A percentile compares a stretch with the other conserved stretches of the same genome.
phyloP scores from a whole-genome alignment of 306 rosid genomes.

The Castanea crenata region DNA sequence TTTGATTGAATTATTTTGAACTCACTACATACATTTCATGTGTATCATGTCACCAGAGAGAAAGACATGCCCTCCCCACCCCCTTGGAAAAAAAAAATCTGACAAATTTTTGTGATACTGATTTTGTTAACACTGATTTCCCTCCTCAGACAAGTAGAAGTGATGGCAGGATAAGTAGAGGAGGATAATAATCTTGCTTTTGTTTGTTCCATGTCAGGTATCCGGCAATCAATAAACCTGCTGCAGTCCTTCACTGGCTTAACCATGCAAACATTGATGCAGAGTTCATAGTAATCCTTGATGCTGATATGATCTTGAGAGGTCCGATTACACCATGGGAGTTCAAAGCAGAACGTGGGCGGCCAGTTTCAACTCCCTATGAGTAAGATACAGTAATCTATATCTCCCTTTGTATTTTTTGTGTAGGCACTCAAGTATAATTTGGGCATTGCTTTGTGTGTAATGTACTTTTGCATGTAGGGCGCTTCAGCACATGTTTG shows the following conservation, averaged over 20 bases:
- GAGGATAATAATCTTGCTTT: not conserved
- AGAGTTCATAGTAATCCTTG: constrained; percentile 93
- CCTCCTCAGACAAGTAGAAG: not conserved
- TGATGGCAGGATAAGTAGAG: not conserved
- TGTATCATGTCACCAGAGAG: not conserved
- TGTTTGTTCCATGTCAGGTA: constrained; percentile 59
- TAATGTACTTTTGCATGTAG: constrained; percentile 1
- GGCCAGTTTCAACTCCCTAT: constrained; percentile 95
- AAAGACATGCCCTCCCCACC: not conserved
- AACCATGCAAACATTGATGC: constrained; percentile 83
- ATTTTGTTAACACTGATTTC: not conserved
- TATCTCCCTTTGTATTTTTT: not conserved
- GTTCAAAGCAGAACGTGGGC: constrained; percentile 87
- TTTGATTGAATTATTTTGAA: not conserved
- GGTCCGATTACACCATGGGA: constrained; percentile 99
- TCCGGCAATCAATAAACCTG: constrained; percentile 98
- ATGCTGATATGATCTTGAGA: constrained; percentile 97
- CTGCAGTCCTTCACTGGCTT: constrained; percentile 99
- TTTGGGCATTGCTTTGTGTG: constrained; percentile 3
- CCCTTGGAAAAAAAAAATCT: too few relatives aligned
- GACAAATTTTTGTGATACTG: not conserved
- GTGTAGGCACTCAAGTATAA: not conserved
- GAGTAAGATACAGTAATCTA: constrained; percentile 56
- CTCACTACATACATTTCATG: not conserved
- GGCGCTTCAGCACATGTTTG: not conserved